A percentile compares a stretch with the other conserved stretches of the same genome.
Conservation (phyloP, 1,284 basidiomycete genomes). For the Ustilago hordei region DNA sequence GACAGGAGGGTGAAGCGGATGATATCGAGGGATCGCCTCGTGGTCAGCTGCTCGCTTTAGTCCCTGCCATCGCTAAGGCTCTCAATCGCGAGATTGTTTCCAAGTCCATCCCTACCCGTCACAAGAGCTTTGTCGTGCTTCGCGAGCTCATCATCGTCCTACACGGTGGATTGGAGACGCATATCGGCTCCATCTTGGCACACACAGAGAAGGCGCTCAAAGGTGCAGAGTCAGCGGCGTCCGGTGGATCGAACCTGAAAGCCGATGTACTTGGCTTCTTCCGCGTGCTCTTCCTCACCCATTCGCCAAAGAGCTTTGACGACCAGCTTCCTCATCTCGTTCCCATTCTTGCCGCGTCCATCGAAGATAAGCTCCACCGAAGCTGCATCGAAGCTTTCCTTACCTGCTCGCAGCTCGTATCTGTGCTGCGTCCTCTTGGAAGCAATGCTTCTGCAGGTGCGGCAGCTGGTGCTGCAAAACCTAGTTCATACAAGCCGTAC, state of each 20-base stretch:
- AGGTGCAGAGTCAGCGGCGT: conserved; percentile 63
- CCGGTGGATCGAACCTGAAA: conserved; percentile 69
- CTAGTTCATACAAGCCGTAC: conserved; percentile 44
- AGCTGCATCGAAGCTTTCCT: conserved; percentile 74
- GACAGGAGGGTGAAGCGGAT: conserved; percentile 56
- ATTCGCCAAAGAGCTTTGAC: conserved; percentile 78
- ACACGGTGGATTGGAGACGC: conserved; percentile 82
- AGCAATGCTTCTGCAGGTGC: not conserved
- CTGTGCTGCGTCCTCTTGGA: conserved; percentile 69
- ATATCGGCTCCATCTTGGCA: conserved; percentile 74
- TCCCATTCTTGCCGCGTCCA: conserved; percentile 79
- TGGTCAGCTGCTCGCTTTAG: conserved; percentile 74
- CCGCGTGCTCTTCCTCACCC: conserved; percentile 82
- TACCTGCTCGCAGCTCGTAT: conserved; percentile 72
- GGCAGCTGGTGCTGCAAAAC: conserved; percentile 12
- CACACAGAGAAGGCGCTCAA: conserved; percentile 70
- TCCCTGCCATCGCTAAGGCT: conserved; percentile 82
- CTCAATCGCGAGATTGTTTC: conserved; percentile 85
- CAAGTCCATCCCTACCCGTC: conserved; percentile 85
- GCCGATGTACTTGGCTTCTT: conserved; percentile 84
- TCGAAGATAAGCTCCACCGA: conserved; percentile 73
- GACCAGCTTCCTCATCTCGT: conserved; percentile 77
- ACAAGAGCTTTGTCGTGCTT: conserved; percentile 85
- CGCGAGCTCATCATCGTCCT: conserved; percentile 82
- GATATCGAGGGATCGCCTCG: conserved; percentile 41